phyloP scores from a whole-genome alignment of 306 rosid genomes.

The Fragaria iinumae region DNA sequence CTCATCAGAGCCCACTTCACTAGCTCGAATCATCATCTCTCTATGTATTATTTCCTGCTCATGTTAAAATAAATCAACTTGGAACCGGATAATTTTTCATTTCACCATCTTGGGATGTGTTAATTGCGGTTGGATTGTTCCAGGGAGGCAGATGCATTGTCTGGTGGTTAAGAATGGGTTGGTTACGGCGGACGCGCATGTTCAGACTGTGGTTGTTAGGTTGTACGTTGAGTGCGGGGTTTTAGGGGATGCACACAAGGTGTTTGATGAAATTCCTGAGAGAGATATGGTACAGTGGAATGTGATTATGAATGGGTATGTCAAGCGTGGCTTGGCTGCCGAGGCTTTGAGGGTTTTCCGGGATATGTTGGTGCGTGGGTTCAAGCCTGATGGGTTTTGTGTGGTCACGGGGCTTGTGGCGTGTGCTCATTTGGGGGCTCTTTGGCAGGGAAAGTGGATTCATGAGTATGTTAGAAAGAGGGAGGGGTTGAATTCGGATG shows the following conservation, averaged over 20 bases:
- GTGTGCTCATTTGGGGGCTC: slow-evolving; percentile 41
- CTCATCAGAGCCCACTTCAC: slow-evolving; percentile 35
- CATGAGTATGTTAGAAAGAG: slow-evolving; percentile 33
- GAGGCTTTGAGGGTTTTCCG: slow-evolving; percentile 32
- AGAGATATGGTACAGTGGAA: slow-evolving; percentile 39
- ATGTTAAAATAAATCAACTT: slow-evolving; percentile 18
- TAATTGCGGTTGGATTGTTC: slow-evolving; percentile 16
- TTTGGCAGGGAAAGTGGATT: slow-evolving; percentile 42
- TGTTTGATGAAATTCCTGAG: slow-evolving; percentile 45
- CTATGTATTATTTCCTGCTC: slow-evolving; percentile 28
- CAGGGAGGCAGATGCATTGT: slow-evolving; percentile 31
- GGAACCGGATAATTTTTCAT: slow-evolving; percentile 31
- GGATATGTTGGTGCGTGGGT: slow-evolving; percentile 22
- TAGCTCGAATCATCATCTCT: slow-evolving; percentile 26
- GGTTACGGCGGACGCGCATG: slow-evolving; percentile 24
- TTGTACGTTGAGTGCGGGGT: slow-evolving; percentile 25
- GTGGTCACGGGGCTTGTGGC: slow-evolving; percentile 34
- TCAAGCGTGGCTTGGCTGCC: slow-evolving; percentile 26
- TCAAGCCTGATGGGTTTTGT: slow-evolving; percentile 41
- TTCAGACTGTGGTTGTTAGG: slow-evolving; percentile 33
- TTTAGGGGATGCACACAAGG: slow-evolving; percentile 28
- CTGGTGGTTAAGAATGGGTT: slow-evolving; percentile 42
- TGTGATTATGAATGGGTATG: slow-evolving; percentile 41
- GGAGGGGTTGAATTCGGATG: slow-evolving; percentile 28
- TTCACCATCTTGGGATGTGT: slow-evolving; percentile 38